These are phyloP conservation scores for Aspergillus piperis DNA, from an alignment of 2,329 filamentous ascomycete species.

Conservation along the genomic window DNA sequence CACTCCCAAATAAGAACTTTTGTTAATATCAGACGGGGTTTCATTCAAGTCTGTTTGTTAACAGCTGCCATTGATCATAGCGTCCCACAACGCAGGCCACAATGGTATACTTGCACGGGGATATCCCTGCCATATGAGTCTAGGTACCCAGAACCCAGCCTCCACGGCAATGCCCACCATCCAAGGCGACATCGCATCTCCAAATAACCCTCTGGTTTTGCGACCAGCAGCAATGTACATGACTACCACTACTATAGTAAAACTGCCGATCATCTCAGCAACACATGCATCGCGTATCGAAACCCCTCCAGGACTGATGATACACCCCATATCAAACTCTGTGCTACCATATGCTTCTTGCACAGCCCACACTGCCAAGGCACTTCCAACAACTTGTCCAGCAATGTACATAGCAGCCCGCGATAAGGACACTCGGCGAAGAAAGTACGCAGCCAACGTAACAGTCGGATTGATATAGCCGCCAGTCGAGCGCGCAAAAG, in stretches of 20 bases:
- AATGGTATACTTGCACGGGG: neutral
- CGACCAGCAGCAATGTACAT: neutral
- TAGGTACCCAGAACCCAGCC: neutral
- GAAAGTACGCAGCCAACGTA: neutral
- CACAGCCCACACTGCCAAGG: neutral
- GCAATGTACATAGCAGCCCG: neutral
- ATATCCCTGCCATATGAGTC: neutral
- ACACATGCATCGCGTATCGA: neutral
- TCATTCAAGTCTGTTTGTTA: no score
- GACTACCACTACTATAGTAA: neutral
- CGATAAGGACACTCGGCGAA: neutral
- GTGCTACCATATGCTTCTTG: neutral
- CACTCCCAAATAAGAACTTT: no score
- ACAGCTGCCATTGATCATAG: no score
- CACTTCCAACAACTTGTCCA: neutral
- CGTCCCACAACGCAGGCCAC: neutral
- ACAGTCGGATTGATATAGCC: neutral
- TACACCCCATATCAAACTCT: neutral
- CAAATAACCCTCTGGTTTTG: neutral
- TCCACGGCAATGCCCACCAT: neutral
- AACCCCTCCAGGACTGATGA: neutral
- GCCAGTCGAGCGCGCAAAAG: neutral
- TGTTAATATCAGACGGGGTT: no score
- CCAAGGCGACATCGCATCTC: neutral
- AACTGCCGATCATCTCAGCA: neutral